phyloP scores from a whole-genome alignment of 805 yeast species.

The Ogataea nonfermentans region DNA sequence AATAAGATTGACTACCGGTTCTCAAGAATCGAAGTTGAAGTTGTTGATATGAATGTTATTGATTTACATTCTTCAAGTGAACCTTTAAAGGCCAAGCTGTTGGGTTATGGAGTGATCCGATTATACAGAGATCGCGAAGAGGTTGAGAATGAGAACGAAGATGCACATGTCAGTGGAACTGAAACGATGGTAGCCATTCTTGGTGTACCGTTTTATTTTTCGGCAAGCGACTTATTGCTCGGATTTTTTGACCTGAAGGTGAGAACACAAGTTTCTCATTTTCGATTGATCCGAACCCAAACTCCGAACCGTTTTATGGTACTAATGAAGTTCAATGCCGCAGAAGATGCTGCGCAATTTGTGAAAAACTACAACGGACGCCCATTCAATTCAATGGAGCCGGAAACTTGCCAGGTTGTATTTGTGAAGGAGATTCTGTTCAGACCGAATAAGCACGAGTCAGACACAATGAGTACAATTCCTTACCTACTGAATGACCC shows the following conservation, averaged over 20 bases:
- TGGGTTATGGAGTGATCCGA: conserved; percentile 75
- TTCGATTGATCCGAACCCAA: conserved; percentile 67
- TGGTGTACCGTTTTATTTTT: conserved; percentile 86
- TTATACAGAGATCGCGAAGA: conserved; percentile 55
- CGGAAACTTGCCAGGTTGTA: conserved; percentile 79
- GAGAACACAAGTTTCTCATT: conserved; percentile 58
- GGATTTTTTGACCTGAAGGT: conserved; percentile 74
- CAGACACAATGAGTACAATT: conserved; percentile 34
- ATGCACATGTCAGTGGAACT: conserved; percentile 40
- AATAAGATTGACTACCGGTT: conserved; percentile 34
- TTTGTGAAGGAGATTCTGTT: conserved; percentile 61
- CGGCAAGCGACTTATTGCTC: conserved; percentile 70
- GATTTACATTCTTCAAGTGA: conserved; percentile 22
- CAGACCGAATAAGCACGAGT: conserved; percentile 31
- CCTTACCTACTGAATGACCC: conserved; percentile 77
- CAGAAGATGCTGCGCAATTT: conserved; percentile 58
- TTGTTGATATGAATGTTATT: conserved; percentile 29
- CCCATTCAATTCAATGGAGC: conserved; percentile 82
- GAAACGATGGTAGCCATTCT: conserved; percentile 72
- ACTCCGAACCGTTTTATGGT: conserved; percentile 72
- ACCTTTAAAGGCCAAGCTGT: conserved; percentile 57
- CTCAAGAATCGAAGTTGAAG: conserved; percentile 33
- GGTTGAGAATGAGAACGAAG: conserved; percentile 19
- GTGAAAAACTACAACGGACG: conserved; percentile 67
- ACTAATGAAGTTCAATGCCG: conserved; percentile 65